Conservation (phyloP, 371 early-diverging fungal species). For the Mucor circinelloides region DNA sequence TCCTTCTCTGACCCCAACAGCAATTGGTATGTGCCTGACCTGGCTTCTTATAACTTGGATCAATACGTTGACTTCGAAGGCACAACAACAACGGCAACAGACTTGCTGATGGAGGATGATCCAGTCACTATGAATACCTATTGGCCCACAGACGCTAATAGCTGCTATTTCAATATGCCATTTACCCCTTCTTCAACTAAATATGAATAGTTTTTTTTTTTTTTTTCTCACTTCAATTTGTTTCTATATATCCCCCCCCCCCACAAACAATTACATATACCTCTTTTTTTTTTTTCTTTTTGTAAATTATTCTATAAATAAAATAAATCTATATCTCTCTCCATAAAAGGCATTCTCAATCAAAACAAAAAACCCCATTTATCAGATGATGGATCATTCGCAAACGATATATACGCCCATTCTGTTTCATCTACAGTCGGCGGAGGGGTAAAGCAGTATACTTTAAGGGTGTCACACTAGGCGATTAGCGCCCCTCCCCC, state of each 20-base stretch:
- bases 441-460: neutral
- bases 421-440: neutral
- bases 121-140: constrained; percentile 6
- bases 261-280: neutral
- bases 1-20: constrained; percentile 17
- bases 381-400: neutral
- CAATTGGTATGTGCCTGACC: constrained; percentile 8
- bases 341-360: neutral
- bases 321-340: neutral
- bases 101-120: constrained; percentile 10
- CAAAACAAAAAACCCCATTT: neutral
- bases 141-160: constrained; percentile 5
- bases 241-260: neutral
- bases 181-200: neutral
- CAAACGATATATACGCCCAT: neutral
- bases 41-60: constrained; percentile 15
- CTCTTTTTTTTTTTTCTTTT: neutral
- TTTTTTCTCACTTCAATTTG: neutral
- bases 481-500: neutral
- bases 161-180: neutral
- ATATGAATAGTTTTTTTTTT: neutral
- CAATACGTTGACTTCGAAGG: constrained; percentile 22
- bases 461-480: neutral
- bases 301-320: neutral
- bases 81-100: neutral